Evolutionary conservation across 2,329 filamentous ascomycete genomes (phyloP).

Genomic region (Metarhizium brunneum): DNA sequence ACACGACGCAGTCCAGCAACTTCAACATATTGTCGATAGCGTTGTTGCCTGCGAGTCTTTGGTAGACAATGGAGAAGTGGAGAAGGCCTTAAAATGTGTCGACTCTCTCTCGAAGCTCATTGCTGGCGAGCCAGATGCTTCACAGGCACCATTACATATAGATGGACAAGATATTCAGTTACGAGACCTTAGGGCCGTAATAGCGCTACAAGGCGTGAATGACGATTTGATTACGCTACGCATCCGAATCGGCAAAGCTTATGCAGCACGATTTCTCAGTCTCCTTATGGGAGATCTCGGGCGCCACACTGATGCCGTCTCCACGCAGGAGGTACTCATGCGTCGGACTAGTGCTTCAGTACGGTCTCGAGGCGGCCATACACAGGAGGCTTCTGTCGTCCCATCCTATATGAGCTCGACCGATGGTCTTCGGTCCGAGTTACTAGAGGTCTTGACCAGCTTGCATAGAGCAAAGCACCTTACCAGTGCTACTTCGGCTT

Average conservation of each 20-base stretch:
- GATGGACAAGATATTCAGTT: slow-evolving; percentile 25
- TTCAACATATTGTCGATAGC: slow-evolving; percentile 67
- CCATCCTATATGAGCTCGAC: slow-evolving; percentile 73
- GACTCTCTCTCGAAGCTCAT: slow-evolving; percentile 73
- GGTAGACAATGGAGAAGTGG: slow-evolving; percentile 73
- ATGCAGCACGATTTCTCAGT: slow-evolving; percentile 70
- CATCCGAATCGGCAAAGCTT: slow-evolving; percentile 75
- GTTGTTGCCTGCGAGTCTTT: slow-evolving; percentile 69
- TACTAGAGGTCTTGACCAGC: slow-evolving; percentile 65
- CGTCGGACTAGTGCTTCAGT: slow-evolving; percentile 75
- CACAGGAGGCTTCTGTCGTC: slow-evolving; percentile 56
- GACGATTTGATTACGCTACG: slow-evolving; percentile 69
- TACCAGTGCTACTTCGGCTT: slow-evolving; percentile 67
- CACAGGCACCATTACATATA: slow-evolving; percentile 11
- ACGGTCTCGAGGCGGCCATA: slow-evolving; percentile 58
- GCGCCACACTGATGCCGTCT: slow-evolving; percentile 65
- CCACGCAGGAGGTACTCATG: slow-evolving; percentile 63
- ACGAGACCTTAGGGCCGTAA: slow-evolving; percentile 65
- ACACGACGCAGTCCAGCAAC: slow-evolving; percentile 72
- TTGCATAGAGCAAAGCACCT: slow-evolving; percentile 76
- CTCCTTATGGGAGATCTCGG: slow-evolving; percentile 74
- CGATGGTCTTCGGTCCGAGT: slow-evolving; percentile 57
- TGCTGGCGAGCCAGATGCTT: slow-evolving; percentile 53
- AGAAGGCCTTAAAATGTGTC: slow-evolving; percentile 69
- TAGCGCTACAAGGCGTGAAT: slow-evolving; percentile 70